phyloP scores from a whole-genome alignment of 768 basidiomycete genomes.

The Macrocybe gigantea region DNA sequence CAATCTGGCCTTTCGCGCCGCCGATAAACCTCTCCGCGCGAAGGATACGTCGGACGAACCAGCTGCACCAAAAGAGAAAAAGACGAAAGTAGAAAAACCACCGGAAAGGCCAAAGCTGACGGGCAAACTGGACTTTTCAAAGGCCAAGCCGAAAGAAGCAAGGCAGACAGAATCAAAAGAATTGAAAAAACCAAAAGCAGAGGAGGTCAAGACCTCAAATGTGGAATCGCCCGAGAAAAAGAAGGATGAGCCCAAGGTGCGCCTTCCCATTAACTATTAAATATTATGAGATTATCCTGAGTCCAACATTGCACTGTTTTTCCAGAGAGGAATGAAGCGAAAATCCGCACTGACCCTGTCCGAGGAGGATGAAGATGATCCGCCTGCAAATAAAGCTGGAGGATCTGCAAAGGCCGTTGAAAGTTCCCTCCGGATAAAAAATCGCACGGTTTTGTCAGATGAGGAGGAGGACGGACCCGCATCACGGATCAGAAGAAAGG shows the following conservation, averaged over 20 bases:
- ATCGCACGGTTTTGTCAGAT: slow-evolving; percentile 51
- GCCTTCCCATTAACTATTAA: neutral
- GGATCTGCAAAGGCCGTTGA: slow-evolving; percentile 5
- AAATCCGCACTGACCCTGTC: slow-evolving; percentile 33
- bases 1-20: slow-evolving; percentile 4
- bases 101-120: slow-evolving; percentile 11
- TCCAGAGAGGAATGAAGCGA: slow-evolving; percentile 35
- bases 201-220: slow-evolving; percentile 6
- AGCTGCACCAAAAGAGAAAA: slow-evolving; percentile 8
- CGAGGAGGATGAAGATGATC: slow-evolving; percentile 18
- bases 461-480: slow-evolving; percentile 41
- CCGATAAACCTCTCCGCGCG: slow-evolving; percentile 3
- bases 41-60: slow-evolving; percentile 10
- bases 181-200: slow-evolving; percentile 1
- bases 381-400: slow-evolving; percentile 2
- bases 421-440: slow-evolving; percentile 33
- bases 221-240: slow-evolving; percentile 10
- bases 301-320: neutral
- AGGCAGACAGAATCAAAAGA: slow-evolving; percentile 1
- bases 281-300: neutral
- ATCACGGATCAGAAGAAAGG: slow-evolving; percentile 27
- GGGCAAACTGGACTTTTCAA: slow-evolving; percentile 15
- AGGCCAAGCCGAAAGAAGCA: slow-evolving; percentile 14
- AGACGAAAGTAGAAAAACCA: slow-evolving; percentile 7
- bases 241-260: slow-evolving; percentile 14